These are phyloP conservation scores for Quercus variabilis DNA, from an alignment of 306 rosid species.

Conservation along the genomic window DNA sequence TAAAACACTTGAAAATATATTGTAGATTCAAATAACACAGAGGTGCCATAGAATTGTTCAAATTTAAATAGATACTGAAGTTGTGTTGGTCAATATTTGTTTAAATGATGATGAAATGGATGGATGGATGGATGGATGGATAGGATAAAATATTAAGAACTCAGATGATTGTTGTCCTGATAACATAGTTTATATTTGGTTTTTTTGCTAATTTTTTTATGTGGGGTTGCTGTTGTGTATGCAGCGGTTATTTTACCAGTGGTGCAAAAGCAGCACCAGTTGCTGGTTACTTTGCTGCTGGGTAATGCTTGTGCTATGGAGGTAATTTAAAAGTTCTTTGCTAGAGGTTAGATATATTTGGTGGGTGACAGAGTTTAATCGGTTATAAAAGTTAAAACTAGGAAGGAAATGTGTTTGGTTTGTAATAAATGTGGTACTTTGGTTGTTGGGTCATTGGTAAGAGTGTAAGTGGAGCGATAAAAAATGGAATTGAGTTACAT, in stretches of 20 bases:
- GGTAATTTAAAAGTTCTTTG: slow-evolving; percentile 38
- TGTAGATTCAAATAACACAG: too few relatives aligned
- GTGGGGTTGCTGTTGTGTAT: not conserved
- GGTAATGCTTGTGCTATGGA: slow-evolving; percentile 95
- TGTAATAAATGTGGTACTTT: not conserved
- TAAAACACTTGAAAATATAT: too few relatives aligned
- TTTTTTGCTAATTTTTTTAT: not conserved
- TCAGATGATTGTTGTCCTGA: too few relatives aligned
- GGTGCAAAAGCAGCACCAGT: slow-evolving; percentile 83
- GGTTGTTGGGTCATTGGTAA: not conserved
- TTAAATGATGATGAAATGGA: too few relatives aligned
- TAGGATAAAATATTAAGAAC: too few relatives aligned
- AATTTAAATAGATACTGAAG: too few relatives aligned
- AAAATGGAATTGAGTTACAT: too few relatives aligned
- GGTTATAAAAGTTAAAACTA: not conserved
- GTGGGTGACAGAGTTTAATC: not conserved
- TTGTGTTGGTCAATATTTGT: too few relatives aligned
- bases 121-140: too few relatives aligned
- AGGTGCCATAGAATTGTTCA: too few relatives aligned
- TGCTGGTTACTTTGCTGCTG: slow-evolving; percentile 78
- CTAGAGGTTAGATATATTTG: not conserved
- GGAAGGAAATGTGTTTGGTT: not conserved
- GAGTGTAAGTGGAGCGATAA: not conserved
- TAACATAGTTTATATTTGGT: not conserved
- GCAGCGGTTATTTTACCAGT: slow-evolving; percentile 73